Evolutionary conservation across 495 filamentous ascomycete genomes (phyloP).

Genomic region (Cladorrhinum samala): DNA sequence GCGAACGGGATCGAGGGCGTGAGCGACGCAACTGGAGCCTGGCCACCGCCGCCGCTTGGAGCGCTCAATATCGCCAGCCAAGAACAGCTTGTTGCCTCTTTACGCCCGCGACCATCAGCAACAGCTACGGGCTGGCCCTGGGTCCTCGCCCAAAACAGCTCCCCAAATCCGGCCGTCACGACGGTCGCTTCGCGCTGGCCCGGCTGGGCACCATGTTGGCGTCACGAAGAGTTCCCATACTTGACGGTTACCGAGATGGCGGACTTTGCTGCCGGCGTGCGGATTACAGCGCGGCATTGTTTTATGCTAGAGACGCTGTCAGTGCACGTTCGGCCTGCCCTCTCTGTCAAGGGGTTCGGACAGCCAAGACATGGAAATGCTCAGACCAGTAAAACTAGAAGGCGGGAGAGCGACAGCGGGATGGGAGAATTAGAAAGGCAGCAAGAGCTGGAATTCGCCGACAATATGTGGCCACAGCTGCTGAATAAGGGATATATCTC

Average conservation of each 20-base stretch:
- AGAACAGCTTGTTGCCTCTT: not conserved
- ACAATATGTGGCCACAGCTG: slow-evolving; percentile 47
- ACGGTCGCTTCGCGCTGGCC: slow-evolving; percentile 21
- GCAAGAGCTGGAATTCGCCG: slow-evolving; percentile 35
- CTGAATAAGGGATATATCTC: slow-evolving; percentile 49
- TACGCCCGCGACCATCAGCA: not conserved
- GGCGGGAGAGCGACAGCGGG: not conserved
- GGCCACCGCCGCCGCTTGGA: not conserved
- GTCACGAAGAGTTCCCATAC: slow-evolving; percentile 50
- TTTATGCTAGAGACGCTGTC: slow-evolving; percentile 39
- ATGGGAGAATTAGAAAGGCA: slow-evolving; percentile 11
- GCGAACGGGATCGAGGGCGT: not conserved
- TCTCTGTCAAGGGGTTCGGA: slow-evolving; percentile 16
- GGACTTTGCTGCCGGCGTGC: slow-evolving; percentile 47
- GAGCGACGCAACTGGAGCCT: not conserved
- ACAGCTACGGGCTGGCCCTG: slow-evolving; percentile 10
- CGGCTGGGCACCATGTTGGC: slow-evolving; percentile 46
- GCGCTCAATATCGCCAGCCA: not conserved
- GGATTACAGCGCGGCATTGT: slow-evolving; percentile 50
- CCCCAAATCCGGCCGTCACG: not conserved
- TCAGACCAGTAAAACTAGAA: not conserved
- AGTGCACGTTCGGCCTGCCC: slow-evolving; percentile 21
- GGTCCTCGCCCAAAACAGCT: not conserved
- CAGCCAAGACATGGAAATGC: no score
- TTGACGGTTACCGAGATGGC: slow-evolving; percentile 51